Evolutionary conservation across 2,329 filamentous ascomycete genomes (phyloP), one percentile per base, ranked within the genome.

Genomic region (Aspergillus quadricinctus): DNA sequence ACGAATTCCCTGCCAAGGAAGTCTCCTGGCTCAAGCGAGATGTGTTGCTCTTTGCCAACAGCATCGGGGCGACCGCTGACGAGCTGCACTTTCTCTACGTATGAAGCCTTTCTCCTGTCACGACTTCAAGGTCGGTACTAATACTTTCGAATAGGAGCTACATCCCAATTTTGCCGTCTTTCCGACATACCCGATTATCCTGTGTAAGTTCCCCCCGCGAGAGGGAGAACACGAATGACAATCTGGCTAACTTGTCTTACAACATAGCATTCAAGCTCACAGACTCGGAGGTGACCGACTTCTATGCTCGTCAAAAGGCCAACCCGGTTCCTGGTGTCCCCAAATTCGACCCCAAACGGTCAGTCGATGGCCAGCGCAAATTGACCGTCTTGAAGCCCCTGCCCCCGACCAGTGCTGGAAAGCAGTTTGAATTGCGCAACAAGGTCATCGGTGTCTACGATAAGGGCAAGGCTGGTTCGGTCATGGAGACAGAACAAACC

Each of bases 71-170:
- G 70, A 93, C 85, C 11, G 82, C 83, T n/a, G 87, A 96, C 66
- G 92, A 97, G 80, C 84, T 96, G 69, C 91, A 96, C 72, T 96
- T 93, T 72, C 86, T 96, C 77, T 97, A 92, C 68, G 91, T 94
- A 81, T 58, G 83, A 40, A 25, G 54, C 19, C 50, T 57, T 37
- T 55, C 45, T 56, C 6, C 31, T 6, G 0, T 37, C 6, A 3
- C 2, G 14, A 37, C 14, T 35, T 17, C 31, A 17, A 7, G 5
- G 0, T 17, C 14, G 43, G 57, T 28, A n/a, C 48, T 54, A n/a
- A 48, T 43, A 23, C 6, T 49, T 27, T 53, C 31, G 50, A 7
- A 0, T 62, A 93, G 90, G 92, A 97, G 77, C 83, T 95, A 52
- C 88, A 96, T 72, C 90, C 92, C 48, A 82, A 89, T 57, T 97